Percentiles rank a stretch among this genome's conserved stretches.
Conservation (phyloP, 352 stramenopile species). For the Lagenidium giganteum region DNA sequence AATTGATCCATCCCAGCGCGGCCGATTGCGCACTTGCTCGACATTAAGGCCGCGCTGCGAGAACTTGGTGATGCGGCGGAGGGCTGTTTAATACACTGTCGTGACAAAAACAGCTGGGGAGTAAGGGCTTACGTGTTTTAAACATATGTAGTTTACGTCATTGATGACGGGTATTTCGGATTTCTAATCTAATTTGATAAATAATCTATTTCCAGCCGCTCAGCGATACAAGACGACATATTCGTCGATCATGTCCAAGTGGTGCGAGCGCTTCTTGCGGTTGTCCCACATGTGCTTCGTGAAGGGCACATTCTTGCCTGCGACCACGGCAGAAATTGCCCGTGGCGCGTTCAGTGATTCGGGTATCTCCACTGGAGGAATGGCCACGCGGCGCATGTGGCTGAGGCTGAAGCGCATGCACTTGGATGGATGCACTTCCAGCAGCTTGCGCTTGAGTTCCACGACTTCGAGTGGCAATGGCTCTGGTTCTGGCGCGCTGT, state of each 20-base stretch:
- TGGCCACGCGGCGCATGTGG: slow-evolving; percentile 52
- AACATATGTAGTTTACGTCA: too few relatives aligned
- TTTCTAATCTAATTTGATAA: too few relatives aligned
- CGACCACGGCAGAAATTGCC: slow-evolving; percentile 36
- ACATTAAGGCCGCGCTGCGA: too few relatives aligned
- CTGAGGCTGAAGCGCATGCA: slow-evolving; percentile 50
- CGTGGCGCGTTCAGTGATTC: slow-evolving; percentile 36
- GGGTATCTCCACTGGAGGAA: slow-evolving; percentile 52
- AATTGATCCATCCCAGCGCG: too few relatives aligned
- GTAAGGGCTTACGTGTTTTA: too few relatives aligned
- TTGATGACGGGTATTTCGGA: too few relatives aligned
- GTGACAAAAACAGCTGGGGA: too few relatives aligned
- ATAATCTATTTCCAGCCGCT: too few relatives aligned
- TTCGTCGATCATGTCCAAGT: slow-evolving; percentile 50
- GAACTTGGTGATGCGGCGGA: too few relatives aligned
- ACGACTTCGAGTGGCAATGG: slow-evolving; percentile 38
- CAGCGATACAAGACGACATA: too few relatives aligned
- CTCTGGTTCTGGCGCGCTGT: slow-evolving; percentile 27
- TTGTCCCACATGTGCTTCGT: slow-evolving; percentile 68
- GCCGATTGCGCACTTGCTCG: too few relatives aligned
- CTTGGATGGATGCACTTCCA: slow-evolving; percentile 33
- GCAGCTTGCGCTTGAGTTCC: slow-evolving; percentile 54
- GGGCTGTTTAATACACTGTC: too few relatives aligned
- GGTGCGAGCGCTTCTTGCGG: slow-evolving; percentile 35
- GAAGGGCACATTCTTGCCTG: slow-evolving; percentile 55